Evolutionary conservation across 2,329 filamentous ascomycete genomes (phyloP).

Genomic region (Phialophora macrospora): DNA sequence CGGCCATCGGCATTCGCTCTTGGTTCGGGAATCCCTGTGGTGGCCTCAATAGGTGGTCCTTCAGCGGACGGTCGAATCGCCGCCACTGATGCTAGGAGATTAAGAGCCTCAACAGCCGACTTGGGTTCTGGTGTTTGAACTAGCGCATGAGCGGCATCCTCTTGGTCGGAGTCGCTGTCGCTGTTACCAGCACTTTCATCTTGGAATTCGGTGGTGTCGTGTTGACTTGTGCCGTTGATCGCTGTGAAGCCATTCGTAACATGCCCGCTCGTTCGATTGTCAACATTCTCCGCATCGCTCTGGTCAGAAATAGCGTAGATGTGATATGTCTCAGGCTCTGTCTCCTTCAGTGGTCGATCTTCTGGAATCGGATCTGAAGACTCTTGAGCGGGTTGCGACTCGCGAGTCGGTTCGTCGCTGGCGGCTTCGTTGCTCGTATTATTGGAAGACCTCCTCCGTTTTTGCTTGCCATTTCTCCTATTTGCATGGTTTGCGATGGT

Average conservation of each 20-base stretch:
- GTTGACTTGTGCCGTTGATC: constrained; percentile 1
- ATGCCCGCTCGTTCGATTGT: not conserved
- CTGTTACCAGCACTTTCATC: not conserved
- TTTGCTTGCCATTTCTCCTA: constrained; percentile 20
- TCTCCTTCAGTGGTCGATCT: constrained; percentile 25
- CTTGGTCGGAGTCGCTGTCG: not conserved
- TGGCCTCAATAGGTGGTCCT: not conserved
- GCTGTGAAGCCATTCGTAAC: not conserved
- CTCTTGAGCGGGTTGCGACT: not conserved
- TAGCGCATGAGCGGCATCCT: not conserved
- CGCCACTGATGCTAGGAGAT: constrained; percentile 8
- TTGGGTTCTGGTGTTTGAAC: not conserved
- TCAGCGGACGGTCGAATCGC: not conserved
- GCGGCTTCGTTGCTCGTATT: not conserved
- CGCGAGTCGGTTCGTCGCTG: not conserved
- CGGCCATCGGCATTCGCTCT: constrained; percentile 14
- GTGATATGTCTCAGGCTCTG: constrained; percentile 37
- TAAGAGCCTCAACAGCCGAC: not conserved
- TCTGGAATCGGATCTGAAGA: not conserved
- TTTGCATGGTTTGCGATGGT: not conserved
- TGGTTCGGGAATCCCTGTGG: not conserved
- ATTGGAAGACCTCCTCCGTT: not conserved
- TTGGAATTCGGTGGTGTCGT: not conserved
- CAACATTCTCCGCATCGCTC: constrained; percentile 21
- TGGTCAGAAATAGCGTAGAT: constrained; percentile 34